phyloP scores from a whole-genome alignment of 352 stramenopile genomes.

The Phytophthora palmivora region DNA sequence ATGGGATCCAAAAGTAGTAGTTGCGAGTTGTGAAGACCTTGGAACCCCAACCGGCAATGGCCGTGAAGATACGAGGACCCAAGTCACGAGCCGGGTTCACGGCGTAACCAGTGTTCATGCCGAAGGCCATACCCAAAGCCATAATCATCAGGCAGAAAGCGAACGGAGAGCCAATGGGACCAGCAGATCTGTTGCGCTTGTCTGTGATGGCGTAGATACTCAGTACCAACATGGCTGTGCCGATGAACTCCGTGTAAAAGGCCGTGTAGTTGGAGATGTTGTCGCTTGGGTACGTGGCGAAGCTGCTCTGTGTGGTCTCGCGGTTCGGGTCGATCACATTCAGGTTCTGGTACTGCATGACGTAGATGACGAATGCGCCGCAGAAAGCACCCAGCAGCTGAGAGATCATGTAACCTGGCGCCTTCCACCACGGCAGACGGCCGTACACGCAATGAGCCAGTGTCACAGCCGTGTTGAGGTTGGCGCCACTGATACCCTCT shows the following conservation, averaged over 20 bases:
- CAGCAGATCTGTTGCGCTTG: constrained; percentile 45
- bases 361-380: too few species aligned
- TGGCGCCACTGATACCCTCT: too few species aligned
- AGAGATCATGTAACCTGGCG: too few species aligned
- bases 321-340: too few species aligned
- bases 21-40: constrained; percentile 48
- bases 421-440: too few species aligned
- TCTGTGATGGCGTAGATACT: constrained; percentile 61
- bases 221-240: constrained; percentile 55
- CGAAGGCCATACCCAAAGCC: constrained; percentile 61
- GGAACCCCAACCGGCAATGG: constrained; percentile 43
- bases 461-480: too few species aligned
- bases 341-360: too few species aligned
- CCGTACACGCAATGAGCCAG: too few species aligned
- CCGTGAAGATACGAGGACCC: constrained; percentile 45
- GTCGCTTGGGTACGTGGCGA: constrained; percentile 53
- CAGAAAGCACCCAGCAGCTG: too few species aligned
- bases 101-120: constrained; percentile 49
- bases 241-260: constrained; percentile 66
- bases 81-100: constrained; percentile 62
- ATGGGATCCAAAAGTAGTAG: constrained; percentile 62
- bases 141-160: constrained; percentile 54
- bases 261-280: constrained; percentile 51
- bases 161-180: constrained; percentile 33
- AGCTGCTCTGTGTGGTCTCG: too few species aligned